Base-by-base conservation (phyloP, 768 basidiomycete species). In the Pholiota conissans region DNA sequence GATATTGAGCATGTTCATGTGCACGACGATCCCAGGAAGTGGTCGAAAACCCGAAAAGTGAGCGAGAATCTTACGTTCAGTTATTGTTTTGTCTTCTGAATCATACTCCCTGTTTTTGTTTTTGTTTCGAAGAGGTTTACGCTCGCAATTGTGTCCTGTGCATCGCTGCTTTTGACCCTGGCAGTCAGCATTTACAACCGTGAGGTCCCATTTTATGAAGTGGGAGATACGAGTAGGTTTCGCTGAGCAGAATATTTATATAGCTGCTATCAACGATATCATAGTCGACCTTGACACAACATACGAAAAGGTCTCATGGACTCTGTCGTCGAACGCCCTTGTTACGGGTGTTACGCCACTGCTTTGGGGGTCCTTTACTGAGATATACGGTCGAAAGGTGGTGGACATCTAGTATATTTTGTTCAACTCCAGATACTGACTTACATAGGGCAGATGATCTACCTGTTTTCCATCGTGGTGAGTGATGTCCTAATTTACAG, bases 141-240 rank as follows among this genome's bases (percentile, higher is more conserved):
- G 18, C 16, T 59, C n/a, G n/a, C 49, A 8, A 50, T 55, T 40
- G 58, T 59, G 18, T 59, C 58, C 13, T 51, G 39, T 30, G 58
- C 58, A 46, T 55, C 53, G 10, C 39, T 59, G 8, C 48, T 59
- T 39, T 40, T 59, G 13, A 59, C 53, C 1, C n/a, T 59, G 20
- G 53, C 58, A 6, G 49, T 55, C 24, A 54, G 52, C 24, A 59
- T 59, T 20, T 59, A 59, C 37, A 59, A 59, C 34, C 58, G 58
- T 59, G 18, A 50, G n/a, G n/a, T n/a, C n/a, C n/a, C n/a, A n/a
- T n/a, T n/a, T n/a, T n/a, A n/a, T n/a, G n/a, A n/a, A n/a, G n/a
- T n/a, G n/a, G n/a, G n/a, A n/a, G n/a, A n/a, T n/a, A n/a, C n/a
- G n/a, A 22, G 30, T 24, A 29, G 6, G 13, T 32, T 53, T 45